phyloP scores from a whole-genome alignment of 306 rosid genomes.

The Adenanthera pavonina region DNA sequence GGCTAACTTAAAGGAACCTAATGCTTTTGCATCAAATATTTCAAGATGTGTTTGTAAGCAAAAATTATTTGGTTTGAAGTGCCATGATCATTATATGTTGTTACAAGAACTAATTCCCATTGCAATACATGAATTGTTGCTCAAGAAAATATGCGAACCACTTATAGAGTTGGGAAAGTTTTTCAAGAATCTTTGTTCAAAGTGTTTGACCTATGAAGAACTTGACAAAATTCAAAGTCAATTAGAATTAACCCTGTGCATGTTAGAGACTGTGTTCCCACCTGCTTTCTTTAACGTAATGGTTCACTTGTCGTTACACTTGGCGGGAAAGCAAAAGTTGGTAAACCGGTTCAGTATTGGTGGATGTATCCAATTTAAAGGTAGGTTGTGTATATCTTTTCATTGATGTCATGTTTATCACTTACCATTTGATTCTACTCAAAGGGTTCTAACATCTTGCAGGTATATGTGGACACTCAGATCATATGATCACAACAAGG shows the following conservation, averaged over 20 bases:
- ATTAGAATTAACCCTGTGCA: neutral
- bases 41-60: no score
- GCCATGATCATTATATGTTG: no score
- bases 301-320: neutral
- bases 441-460: no score
- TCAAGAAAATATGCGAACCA: neutral
- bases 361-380: conserved; percentile 29
- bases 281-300: neutral
- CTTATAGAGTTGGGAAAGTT: neutral
- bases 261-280: conserved; percentile 3
- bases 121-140: neutral
- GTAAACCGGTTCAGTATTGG: neutral
- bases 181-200: neutral
- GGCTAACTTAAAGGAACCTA: no score
- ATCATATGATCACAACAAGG: neutral
- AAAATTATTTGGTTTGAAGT: no score
- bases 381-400: neutral
- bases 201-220: neutral
- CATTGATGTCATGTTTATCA: neutral
- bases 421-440: neutral
- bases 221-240: neutral
- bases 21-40: no score
- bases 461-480: conserved; percentile 3
- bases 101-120: no score
- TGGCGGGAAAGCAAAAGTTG: neutral